Evolutionary conservation across 2,329 filamentous ascomycete genomes (phyloP).

Genomic region (Ilyonectria sp.): DNA sequence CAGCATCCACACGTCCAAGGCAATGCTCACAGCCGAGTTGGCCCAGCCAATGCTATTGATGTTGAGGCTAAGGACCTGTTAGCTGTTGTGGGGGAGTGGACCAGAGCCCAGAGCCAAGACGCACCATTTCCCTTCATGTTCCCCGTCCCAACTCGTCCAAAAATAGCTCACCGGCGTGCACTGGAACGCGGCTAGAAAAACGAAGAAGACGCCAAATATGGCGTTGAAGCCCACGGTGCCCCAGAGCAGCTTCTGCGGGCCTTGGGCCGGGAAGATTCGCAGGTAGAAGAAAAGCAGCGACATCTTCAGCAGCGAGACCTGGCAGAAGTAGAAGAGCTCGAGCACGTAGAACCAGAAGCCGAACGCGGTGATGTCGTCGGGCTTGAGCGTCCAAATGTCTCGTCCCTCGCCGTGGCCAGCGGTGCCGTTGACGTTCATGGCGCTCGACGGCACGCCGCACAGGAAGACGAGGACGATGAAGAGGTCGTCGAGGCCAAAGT

Average conservation of each 20-base stretch:
- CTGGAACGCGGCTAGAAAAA: slow-evolving; percentile 54
- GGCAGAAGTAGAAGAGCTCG: slow-evolving; percentile 35
- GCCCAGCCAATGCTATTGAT: slow-evolving; percentile 58
- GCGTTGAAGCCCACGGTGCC: slow-evolving; percentile 35
- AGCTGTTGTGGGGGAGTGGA: not conserved
- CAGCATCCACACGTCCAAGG: slow-evolving; percentile 60
- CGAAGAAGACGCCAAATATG: slow-evolving; percentile 50
- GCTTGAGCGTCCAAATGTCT: slow-evolving; percentile 38
- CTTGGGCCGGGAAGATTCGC: slow-evolving; percentile 34
- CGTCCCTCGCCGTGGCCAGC: slow-evolving; percentile 34
- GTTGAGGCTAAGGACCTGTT: slow-evolving; percentile 48
- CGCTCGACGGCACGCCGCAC: slow-evolving; percentile 30
- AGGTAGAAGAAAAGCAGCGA: slow-evolving; percentile 41
- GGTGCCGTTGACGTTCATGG: slow-evolving; percentile 37
- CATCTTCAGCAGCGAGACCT: slow-evolving; percentile 37
- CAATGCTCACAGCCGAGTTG: slow-evolving; percentile 59
- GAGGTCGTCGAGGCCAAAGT: slow-evolving; percentile 40
- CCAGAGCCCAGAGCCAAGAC: slow-evolving; percentile 7
- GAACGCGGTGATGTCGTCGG: slow-evolving; percentile 34
- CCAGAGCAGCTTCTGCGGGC: slow-evolving; percentile 32
- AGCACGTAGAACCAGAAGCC: slow-evolving; percentile 35
- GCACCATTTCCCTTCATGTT: slow-evolving; percentile 56
- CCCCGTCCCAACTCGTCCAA: slow-evolving; percentile 60
- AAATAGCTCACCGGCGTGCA: slow-evolving; percentile 57
- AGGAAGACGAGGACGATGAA: slow-evolving; percentile 33